Evolutionary conservation across 1,284 basidiomycete genomes (phyloP).

Genomic region (Peniophora sp.): DNA sequence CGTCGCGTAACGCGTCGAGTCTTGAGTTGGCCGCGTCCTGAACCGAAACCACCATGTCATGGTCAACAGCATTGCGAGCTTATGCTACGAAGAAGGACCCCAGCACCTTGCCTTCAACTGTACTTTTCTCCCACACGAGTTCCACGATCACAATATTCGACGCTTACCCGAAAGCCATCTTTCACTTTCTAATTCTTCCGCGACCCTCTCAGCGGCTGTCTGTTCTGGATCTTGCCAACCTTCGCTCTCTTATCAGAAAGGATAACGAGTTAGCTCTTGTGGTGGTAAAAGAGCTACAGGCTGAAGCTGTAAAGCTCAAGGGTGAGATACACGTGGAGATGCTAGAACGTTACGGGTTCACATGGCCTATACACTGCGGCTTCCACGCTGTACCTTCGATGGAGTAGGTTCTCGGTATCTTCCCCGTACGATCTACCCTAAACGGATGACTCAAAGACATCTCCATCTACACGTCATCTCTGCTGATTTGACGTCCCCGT

Average conservation of each 20-base stretch:
- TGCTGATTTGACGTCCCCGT: constrained; percentile 66
- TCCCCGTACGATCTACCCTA: background rate
- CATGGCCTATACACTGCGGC: constrained; percentile 75
- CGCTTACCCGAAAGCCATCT: constrained; percentile 78
- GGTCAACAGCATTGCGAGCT: constrained; percentile 46
- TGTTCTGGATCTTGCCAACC: constrained; percentile 39
- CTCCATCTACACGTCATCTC: constrained; percentile 86
- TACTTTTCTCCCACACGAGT: constrained; percentile 55
- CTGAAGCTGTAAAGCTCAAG: constrained; percentile 47
- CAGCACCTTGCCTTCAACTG: constrained; percentile 43
- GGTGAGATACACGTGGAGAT: constrained; percentile 76
- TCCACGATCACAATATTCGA: constrained; percentile 76
- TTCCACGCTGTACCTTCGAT: constrained; percentile 84
- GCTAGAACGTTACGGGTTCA: constrained; percentile 67
- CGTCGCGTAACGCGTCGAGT: too few species aligned
- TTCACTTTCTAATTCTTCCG: constrained; percentile 79
- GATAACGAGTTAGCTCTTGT: constrained; percentile 44
- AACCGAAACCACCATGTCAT: constrained; percentile 1
- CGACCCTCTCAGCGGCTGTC: constrained; percentile 29
- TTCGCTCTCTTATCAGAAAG: constrained; percentile 53
- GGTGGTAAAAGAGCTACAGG: constrained; percentile 48
- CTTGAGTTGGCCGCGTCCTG: too few species aligned
- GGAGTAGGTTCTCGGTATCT: constrained; percentile 43
- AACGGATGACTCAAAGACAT: constrained; percentile 44
- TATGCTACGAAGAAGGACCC: constrained; percentile 53